Base-by-base conservation (phyloP, 306 rosid genomes). In the Lagenaria siceraria region DNA sequence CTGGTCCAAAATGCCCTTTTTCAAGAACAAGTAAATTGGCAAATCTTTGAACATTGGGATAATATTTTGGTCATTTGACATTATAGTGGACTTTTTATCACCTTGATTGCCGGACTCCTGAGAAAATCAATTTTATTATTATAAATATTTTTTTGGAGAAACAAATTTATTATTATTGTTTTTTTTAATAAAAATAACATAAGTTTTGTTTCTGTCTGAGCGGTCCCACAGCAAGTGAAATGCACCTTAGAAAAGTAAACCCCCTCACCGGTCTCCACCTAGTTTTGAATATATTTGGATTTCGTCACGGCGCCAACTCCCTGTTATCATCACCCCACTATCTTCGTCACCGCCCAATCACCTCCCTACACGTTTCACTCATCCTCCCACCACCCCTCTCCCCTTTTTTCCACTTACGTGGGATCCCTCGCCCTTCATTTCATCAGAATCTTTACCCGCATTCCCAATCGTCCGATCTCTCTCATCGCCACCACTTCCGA, bases 341-440 rank as follows among this genome's bases (percentile, higher is more conserved):
- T 29, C 61, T 54, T 27, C 78, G 54, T 75, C 78, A 58, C 38
- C 11, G 4, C 68, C 78, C 36, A 56, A 75, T 36, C 54, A 36
- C 3, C 1, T 13, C 19, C 38, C 10, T 14, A 65, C 78, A 75
- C 78, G 78, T 56, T 68, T 25, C n/a, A 13, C 5, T 3, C 68
- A 5, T 38, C 12, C 7, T 21, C 36, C 66, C n/a, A 42, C 7
- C 36, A 42, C 68, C 77, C 19, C 14, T 19, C 17, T 17, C 6
- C 22, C 65, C 12, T 76, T 75, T 43, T 75, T 76, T 19, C 33
- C 79, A 38, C 71, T 9, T 38, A 46, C 79, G 79, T 43, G 72
- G 79, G 79, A 60, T 77, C 79, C 29, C 38, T 77, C 70, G 43
- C 79, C 79, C 54, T 51, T 77, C 66, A 8, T 59, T n/a, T 55